Evolutionary conservation across 352 stramenopile species (phyloP).

Genomic region (Aphanomyces cochlioides): DNA sequence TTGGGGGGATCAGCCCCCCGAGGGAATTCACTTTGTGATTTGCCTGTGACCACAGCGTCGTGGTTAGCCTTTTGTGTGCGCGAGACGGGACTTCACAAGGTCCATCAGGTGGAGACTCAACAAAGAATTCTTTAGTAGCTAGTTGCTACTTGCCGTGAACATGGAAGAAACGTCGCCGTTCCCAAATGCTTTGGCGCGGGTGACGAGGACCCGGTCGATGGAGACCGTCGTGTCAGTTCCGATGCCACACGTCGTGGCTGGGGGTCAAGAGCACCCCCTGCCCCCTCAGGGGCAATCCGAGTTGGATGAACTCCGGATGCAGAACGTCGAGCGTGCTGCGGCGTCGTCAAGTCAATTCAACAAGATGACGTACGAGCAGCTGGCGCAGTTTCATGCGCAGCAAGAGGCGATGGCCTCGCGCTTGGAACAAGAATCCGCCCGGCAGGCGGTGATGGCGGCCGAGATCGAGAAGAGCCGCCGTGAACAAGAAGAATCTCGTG

Average conservation of each 20-base stretch:
- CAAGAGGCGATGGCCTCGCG: not conserved
- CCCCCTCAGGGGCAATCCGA: not conserved
- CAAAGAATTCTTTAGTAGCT: not conserved
- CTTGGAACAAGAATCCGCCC: slow-evolving; percentile 2
- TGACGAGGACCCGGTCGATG: slow-evolving; percentile 8
- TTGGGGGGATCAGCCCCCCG: not conserved
- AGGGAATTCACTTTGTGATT: slow-evolving; percentile 12
- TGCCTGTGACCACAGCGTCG: slow-evolving; percentile 4
- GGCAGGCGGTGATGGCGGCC: not conserved
- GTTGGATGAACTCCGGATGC: slow-evolving; percentile 9
- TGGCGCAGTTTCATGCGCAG: too few relatives aligned
- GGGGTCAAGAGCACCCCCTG: not conserved
- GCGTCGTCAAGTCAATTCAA: too few relatives aligned
- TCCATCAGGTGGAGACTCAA: not conserved
- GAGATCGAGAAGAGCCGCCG: not conserved
- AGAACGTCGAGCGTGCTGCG: too few relatives aligned
- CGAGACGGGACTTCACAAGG: not conserved
- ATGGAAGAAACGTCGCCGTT: slow-evolving; percentile 1
- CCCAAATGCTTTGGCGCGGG: not conserved
- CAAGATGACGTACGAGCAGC: too few relatives aligned
- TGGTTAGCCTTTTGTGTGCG: slow-evolving; percentile 7
- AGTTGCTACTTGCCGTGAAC: slow-evolving; percentile 11
- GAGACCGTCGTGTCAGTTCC: slow-evolving; percentile 7
- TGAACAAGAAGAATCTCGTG: slow-evolving; percentile 9
- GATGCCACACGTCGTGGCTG: not conserved